Evolutionary conservation across 2,329 filamentous ascomycete genomes (phyloP).

Genomic region (Coniochaeta sp.): DNA sequence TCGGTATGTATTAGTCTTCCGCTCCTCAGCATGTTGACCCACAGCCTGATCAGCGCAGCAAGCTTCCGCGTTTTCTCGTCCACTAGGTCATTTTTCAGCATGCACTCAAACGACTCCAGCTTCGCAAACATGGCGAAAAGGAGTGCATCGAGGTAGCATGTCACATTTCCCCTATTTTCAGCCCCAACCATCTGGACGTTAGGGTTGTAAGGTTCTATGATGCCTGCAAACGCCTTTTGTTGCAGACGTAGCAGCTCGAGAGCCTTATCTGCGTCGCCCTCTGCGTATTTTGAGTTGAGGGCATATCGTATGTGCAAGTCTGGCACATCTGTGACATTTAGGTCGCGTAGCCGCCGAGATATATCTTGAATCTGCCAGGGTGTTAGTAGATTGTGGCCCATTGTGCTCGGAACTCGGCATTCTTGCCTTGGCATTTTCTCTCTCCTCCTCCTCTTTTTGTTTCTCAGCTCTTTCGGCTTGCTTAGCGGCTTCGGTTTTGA

Average conservation of each 20-base stretch:
- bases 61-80: slow-evolving; percentile 66
- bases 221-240: slow-evolving; percentile 72
- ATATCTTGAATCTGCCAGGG: slow-evolving; percentile 24
- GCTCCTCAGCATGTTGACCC: slow-evolving; percentile 85
- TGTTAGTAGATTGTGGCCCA: background rate
- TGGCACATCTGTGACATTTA: background rate
- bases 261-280: slow-evolving; percentile 65
- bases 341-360: slow-evolving; percentile 19
- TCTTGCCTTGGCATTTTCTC: slow-evolving; percentile 38
- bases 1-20: slow-evolving; percentile 81
- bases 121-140: slow-evolving; percentile 95
- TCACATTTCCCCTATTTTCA: slow-evolving; percentile 76
- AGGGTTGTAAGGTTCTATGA: slow-evolving; percentile 68
- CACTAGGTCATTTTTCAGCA: slow-evolving; percentile 72
- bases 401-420: slow-evolving; percentile 13
- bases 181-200: slow-evolving; percentile 70
- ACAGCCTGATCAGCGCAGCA: slow-evolving; percentile 72
- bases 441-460: slow-evolving; percentile 18
- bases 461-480: slow-evolving; percentile 24
- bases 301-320: slow-evolving; percentile 48
- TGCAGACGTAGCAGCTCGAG: slow-evolving; percentile 71
- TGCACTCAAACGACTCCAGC: slow-evolving; percentile 84
- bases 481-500: slow-evolving; percentile 52
- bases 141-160: slow-evolving; percentile 89
- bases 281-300: slow-evolving; percentile 55